Base-by-base conservation (phyloP, 2,329 filamentous ascomycete species). In the Paecilomyces sp. region DNA sequence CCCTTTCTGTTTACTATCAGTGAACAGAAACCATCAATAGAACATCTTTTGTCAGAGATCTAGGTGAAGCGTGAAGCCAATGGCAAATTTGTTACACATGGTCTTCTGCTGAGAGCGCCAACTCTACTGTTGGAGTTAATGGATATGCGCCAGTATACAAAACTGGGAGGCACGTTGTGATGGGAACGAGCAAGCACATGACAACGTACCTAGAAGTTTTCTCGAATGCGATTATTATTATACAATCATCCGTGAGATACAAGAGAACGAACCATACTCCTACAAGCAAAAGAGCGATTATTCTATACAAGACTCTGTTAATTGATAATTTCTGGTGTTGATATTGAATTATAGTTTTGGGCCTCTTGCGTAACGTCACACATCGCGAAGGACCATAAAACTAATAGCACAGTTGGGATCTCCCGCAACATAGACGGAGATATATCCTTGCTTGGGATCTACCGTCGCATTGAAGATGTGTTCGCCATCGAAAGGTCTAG, bases 1-100 rank as follows among this genome's bases (percentile, higher is more conserved):
- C 64, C 59, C 62, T 5, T 75, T 76, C 51, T 77, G 71, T 73
- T 52, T 57, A 58, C 7, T 4, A 13, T 31, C n/a, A 8, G 18
- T 18, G n/a, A 47, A 18, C n/a, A 47, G 9, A 18, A 22, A 18
- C 41, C 41, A 8, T 22, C n/a, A 47, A 47, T 47, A 47, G 41
- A 8, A 8, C 15, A 2, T 47, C 8, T 47, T 22, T n/a, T 9
- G 18, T 47, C 18, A 3, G 15, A 47, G n/a, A 47, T 1, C 8
- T 18, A 22, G 7, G 41, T 3, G 41, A 47, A 2, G n/a, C n/a
- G 41, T 3, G 41, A 47, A 2, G n/a, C n/a, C 41, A 18, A 6
- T 47, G 4, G 8, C 9, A 47, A 47, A 8, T 47, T 47, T 22
- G 15, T 3, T 47, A 47, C 9, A 5, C 4, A 9, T 18, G 7